phyloP scores from a whole-genome alignment of 164 flowering plant genomes.

The Berberis vulgaris region DNA sequence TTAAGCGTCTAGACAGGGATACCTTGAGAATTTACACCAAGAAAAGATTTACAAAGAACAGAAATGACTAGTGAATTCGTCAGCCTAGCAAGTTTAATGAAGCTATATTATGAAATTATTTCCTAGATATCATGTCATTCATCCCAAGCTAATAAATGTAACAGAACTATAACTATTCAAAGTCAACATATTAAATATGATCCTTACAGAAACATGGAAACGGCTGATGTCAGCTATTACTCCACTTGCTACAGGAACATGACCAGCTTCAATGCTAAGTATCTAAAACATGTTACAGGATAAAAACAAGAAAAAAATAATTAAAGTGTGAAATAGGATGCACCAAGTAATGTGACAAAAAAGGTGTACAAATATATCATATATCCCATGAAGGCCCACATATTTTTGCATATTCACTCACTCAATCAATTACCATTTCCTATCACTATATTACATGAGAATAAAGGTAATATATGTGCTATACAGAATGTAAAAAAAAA shows the following conservation, averaged over 20 bases:
- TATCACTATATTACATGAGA: no score
- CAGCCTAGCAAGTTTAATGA: not conserved
- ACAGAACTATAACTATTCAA: not conserved
- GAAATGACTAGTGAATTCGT: not conserved
- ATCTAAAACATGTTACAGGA: conserved; percentile 30
- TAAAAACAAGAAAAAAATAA: conserved; percentile 4
- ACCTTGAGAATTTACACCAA: conserved; percentile 30
- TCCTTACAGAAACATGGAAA: conserved; percentile 69
- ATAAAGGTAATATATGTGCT: no score
- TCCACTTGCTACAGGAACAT: conserved; percentile 62
- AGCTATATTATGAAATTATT: not conserved
- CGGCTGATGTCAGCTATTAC: conserved; percentile 54
- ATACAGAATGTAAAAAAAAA: no score
- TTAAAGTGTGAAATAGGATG: not conserved
- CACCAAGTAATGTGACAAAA: no score
- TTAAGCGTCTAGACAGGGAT: conserved; percentile 62
- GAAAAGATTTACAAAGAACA: not conserved
- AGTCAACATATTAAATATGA: no score
- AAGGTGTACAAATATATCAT: no score
- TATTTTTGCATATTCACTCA: no score
- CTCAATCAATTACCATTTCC: no score
- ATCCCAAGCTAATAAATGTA: not conserved
- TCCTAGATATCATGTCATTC: not conserved
- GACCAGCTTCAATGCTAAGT: conserved; percentile 54
- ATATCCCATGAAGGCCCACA: no score